Evolutionary conservation across 495 filamentous ascomycete species (phyloP), one percentile per base, ranked within the genome.

Genomic region (Podospora australis): DNA sequence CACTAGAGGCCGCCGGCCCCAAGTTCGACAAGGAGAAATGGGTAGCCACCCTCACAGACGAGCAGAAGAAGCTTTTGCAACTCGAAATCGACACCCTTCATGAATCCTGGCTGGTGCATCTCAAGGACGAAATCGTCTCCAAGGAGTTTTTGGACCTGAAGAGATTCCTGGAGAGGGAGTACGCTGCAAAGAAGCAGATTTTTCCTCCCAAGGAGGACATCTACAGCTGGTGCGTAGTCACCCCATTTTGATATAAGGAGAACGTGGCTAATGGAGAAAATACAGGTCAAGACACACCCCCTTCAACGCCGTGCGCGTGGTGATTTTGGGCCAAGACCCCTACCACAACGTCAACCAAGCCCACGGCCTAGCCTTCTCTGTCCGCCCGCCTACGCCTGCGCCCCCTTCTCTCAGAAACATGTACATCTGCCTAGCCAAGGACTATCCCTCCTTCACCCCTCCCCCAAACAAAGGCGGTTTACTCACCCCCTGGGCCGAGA

Each of bases 271-370:
- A 14, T 17, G 30, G 20, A 17, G 28, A 23, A 10, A 7, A 52
- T 43, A 19, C 46, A 94, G 87, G 87, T 94, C 88, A 43, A 83
- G 89, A 25, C 82, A 94, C 65, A 96, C 91, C 1, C 94, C 92
- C 21, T 78, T 97, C 46, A 67, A 83, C 69, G 84, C 70, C 2
- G 90, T 97, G 47, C 92, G 91, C 60, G 82, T 81, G 39, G 88
- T 98, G 6, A 86, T 98, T 64, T 58, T 96, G 35, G 92, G 94
- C 51, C 92, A 98, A 69, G 92, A 98, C 65, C 92, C 92, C 4
- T 98, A 98, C 66, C 92, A 97, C 71, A 92, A 94, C 64, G 56
- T 75, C 68, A 94, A 95, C 70, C 92, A 98, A 77, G 92, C 92
- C 26, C 91, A 96, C 67, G 92, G 92, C 20, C 80, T 98, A 38